These are phyloP conservation scores for Sphaerobolus stellatus DNA, from an alignment of 1,284 basidiomycete genomes.

Conservation along the genomic window DNA sequence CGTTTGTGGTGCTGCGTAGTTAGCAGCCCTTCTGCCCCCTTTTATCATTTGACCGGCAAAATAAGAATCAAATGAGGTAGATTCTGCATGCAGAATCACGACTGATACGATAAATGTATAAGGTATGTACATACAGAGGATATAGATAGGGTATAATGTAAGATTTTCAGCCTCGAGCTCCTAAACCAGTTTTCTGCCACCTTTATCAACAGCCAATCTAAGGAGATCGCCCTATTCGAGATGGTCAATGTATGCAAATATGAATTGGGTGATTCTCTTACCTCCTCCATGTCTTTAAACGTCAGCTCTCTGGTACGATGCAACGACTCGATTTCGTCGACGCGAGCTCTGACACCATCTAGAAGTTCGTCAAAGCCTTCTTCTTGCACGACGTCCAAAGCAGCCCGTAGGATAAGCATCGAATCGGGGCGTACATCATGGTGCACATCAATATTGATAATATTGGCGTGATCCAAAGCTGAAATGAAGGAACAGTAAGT, in stretches of 20 bases:
- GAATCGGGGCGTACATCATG: conserved; percentile 81
- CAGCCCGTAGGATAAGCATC: conserved; percentile 69
- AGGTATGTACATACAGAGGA: neutral
- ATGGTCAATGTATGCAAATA: too few relatives aligned
- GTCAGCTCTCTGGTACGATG: conserved; percentile 71
- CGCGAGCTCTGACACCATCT: conserved; percentile 65
- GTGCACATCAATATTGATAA: conserved; percentile 47
- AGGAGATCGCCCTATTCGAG: conserved; percentile 57
- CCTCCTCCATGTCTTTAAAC: conserved; percentile 24
- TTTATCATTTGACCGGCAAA: too few relatives aligned
- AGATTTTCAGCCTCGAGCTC: too few relatives aligned
- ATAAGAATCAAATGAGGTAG: too few relatives aligned
- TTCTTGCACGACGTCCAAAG: conserved; percentile 64
- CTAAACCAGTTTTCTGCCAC: too few relatives aligned
- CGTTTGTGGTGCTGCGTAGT: too few relatives aligned
- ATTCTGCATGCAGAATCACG: too few relatives aligned
- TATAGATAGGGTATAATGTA: too few relatives aligned
- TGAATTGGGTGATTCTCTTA: conserved; percentile 32
- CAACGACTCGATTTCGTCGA: conserved; percentile 73
- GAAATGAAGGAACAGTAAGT: conserved; percentile 8
- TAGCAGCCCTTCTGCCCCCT: too few relatives aligned
- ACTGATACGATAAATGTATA: too few relatives aligned
- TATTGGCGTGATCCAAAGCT: conserved; percentile 5
- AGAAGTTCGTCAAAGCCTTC: conserved; percentile 74
- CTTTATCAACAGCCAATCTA: conserved; percentile 61